Percentiles rank a stretch among this genome's conserved stretches.
These are phyloP conservation scores for Botryosphaeria dothidea DNA, from an alignment of 2,329 filamentous ascomycete species.

Conservation along the genomic window DNA sequence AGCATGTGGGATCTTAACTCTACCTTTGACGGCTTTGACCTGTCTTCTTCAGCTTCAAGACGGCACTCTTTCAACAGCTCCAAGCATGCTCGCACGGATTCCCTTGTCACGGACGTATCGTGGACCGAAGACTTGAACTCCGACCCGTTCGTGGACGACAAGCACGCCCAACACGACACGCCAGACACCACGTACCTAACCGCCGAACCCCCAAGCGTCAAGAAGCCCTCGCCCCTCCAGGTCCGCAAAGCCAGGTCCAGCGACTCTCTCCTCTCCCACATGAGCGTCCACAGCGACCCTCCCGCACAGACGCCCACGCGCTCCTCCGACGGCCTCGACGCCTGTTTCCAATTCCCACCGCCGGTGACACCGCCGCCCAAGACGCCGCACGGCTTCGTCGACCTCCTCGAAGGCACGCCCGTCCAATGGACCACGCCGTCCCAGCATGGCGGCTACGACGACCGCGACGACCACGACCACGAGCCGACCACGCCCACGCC, in stretches of 20 bases:
- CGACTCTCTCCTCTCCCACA: background rate
- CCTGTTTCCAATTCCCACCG: background rate
- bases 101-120: slow-evolving; percentile 4
- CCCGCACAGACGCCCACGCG: slow-evolving; percentile 19
- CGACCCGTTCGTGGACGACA: background rate
- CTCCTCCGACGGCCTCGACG: slow-evolving; percentile 20
- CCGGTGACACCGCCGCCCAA: background rate
- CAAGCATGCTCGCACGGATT: slow-evolving; percentile 3
- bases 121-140: background rate
- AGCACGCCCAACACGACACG: background rate
- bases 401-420: slow-evolving; percentile 14
- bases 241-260: slow-evolving; percentile 10
- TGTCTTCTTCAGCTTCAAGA: background rate
- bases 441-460: background rate
- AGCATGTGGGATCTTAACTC: slow-evolving; percentile 15
- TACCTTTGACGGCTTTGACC: background rate
- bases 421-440: background rate
- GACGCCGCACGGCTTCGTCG: slow-evolving; percentile 11
- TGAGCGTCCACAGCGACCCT: background rate
- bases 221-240: slow-evolving; percentile 14
- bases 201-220: background rate
- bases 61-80: slow-evolving; percentile 4
- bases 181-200: background rate
- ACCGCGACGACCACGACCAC: background rate
- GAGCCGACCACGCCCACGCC: background rate